Conservation (phyloP, 805 yeast genomes). For the Candida loeiensis region DNA sequence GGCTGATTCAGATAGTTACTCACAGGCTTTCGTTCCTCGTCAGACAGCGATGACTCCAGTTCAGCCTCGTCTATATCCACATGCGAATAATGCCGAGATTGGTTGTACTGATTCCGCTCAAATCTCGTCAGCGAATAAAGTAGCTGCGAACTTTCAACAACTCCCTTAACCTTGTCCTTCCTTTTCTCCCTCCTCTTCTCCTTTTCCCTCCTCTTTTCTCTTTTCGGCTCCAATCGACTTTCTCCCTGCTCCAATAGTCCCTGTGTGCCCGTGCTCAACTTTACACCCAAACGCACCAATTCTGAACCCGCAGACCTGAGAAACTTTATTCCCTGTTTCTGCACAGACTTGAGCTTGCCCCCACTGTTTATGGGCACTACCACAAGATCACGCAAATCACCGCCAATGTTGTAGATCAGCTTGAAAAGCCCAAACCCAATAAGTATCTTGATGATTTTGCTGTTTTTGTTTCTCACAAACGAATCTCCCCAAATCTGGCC, state of each 20-base stretch:
- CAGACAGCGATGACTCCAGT: constrained; percentile 21
- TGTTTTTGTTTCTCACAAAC: constrained; percentile 5
- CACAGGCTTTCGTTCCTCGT: constrained; percentile 36
- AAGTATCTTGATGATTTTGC: constrained; percentile 39
- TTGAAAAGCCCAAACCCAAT: constrained; percentile 82
- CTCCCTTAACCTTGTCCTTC: neutral
- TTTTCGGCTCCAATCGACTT: constrained; percentile 44
- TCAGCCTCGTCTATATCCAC: constrained; percentile 18
- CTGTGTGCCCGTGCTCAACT: constrained; percentile 85
- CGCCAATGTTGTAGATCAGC: constrained; percentile 71
- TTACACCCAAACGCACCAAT: constrained; percentile 75
- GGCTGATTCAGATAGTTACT: constrained; percentile 90
- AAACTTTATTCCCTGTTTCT: constrained; percentile 71
- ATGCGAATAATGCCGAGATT: constrained; percentile 26
- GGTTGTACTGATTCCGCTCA: constrained; percentile 16
- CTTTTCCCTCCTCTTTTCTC: too few species aligned
- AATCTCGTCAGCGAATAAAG: constrained; percentile 9
- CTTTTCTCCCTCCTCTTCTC: too few species aligned
- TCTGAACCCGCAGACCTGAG: constrained; percentile 79
- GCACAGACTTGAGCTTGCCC: constrained; percentile 61
- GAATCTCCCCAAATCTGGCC: constrained; percentile 70
- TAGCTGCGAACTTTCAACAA: constrained; percentile 8
- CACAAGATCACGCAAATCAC: constrained; percentile 71
- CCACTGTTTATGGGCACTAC: constrained; percentile 74
- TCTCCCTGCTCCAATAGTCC: constrained; percentile 76